These are phyloP conservation scores for Lachnellula arida DNA, from an alignment of 2,329 filamentous ascomycete species.

Conservation along the genomic window DNA sequence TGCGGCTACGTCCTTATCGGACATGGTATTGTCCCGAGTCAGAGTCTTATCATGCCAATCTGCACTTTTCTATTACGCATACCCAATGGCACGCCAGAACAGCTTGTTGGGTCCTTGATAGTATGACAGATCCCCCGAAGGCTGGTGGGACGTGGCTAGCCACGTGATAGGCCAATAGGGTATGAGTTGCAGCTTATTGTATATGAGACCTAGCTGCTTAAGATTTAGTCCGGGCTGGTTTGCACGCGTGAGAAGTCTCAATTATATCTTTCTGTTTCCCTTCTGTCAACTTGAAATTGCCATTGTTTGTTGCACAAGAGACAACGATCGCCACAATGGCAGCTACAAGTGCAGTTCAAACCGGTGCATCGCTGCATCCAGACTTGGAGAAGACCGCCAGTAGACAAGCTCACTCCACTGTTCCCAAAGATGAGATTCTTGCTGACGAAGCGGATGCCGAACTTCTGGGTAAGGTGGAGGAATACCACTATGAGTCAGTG, in stretches of 20 bases:
- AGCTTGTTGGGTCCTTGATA: conserved; percentile 3
- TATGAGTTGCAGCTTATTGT: background rate
- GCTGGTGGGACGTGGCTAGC: background rate
- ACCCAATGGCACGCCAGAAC: conserved; percentile 13
- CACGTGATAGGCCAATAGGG: too few species aligned
- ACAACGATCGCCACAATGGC: conserved; percentile 2
- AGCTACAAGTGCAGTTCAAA: background rate
- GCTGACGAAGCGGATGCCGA: conserved; percentile 31
- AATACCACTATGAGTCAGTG: background rate
- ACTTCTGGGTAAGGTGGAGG: conserved; percentile 25
- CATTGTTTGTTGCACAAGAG: background rate
- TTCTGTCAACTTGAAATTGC: background rate
- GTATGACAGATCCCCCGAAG: conserved; percentile 4
- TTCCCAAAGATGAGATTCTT: conserved; percentile 19
- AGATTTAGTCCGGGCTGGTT: too few species aligned
- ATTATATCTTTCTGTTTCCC: conserved; percentile 3
- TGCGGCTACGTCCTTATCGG: background rate
- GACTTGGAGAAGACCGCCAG: conserved; percentile 24
- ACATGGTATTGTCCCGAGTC: too few species aligned
- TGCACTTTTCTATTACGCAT: conserved; percentile 6
- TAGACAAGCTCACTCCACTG: conserved; percentile 11
- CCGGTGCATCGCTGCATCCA: conserved; percentile 1
- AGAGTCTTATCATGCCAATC: conserved; percentile 12
- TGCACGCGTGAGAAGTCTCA: background rate
- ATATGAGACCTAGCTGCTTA: background rate